Evolutionary conservation across 805 yeast genomes (phyloP).

Genomic region (Kregervanrija delftensis): DNA sequence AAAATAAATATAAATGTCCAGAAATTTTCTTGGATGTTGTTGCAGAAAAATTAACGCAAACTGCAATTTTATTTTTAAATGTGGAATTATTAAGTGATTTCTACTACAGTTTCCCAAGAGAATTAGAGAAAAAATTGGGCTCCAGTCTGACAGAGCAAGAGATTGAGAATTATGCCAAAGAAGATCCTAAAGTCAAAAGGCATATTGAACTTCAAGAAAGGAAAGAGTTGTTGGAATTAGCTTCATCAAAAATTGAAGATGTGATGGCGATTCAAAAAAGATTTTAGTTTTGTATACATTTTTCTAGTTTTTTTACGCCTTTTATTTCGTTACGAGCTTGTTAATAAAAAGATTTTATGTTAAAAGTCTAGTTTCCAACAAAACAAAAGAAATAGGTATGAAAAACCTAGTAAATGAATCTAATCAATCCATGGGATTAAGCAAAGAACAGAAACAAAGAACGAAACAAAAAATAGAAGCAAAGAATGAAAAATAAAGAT

Average conservation of each 20-base stretch:
- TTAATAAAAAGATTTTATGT: no score
- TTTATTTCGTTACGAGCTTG: no score
- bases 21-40: conserved; percentile 91
- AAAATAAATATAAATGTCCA: conserved; percentile 86
- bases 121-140: conserved; percentile 70
- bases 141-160: conserved; percentile 63
- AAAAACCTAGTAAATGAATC: no score
- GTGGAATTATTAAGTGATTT: conserved; percentile 93
- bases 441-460: no score
- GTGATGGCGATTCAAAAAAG: conserved; percentile 61
- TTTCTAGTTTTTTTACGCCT: background rate
- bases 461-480: background rate
- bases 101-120: conserved; percentile 93
- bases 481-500: background rate
- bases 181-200: conserved; percentile 82
- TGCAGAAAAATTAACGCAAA: conserved; percentile 83
- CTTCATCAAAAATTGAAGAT: conserved; percentile 76
- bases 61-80: conserved; percentile 87
- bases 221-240: conserved; percentile 80
- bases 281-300: conserved; percentile 2
- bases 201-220: conserved; percentile 93
- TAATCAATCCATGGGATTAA: no score
- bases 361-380: no score
- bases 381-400: no score
- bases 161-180: conserved; percentile 84